These are phyloP conservation scores for Pythium phragmiticola DNA, from an alignment of 352 stramenopile species.

Conservation along the genomic window DNA sequence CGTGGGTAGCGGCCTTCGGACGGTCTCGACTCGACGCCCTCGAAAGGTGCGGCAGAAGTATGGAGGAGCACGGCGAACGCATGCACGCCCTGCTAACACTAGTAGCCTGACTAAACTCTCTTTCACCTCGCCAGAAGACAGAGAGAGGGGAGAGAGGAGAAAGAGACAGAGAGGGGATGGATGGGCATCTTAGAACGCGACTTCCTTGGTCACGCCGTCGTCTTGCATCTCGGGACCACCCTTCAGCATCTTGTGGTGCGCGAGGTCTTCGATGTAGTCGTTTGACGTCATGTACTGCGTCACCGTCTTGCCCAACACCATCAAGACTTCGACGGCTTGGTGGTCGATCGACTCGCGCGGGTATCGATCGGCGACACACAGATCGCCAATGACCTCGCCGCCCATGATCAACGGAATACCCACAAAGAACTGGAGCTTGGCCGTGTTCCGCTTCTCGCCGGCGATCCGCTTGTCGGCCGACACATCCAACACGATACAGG, in stretches of 20 bases:
- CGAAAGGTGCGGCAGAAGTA: background rate
- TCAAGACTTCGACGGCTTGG: conserved; percentile 83
- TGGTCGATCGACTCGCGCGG: conserved; percentile 81
- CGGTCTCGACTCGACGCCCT: background rate
- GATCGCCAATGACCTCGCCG: conserved; percentile 81
- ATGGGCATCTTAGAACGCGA: conserved; percentile 62
- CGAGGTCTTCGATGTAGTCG: conserved; percentile 75
- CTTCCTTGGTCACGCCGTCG: conserved; percentile 58
- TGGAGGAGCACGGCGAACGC: background rate
- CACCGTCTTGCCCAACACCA: conserved; percentile 83
- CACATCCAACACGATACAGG: conserved; percentile 86
- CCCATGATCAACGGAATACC: conserved; percentile 83
- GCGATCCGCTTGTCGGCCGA: conserved; percentile 87
- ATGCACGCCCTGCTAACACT: conserved; percentile 8
- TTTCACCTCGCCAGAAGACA: background rate
- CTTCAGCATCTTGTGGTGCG: conserved; percentile 59
- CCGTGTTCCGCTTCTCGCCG: conserved; percentile 78
- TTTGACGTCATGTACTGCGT: conserved; percentile 88
- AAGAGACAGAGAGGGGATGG: background rate
- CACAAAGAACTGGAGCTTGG: conserved; percentile 88
- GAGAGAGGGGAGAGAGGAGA: background rate
- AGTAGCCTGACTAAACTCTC: conserved; percentile 14
- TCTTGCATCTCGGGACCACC: conserved; percentile 21
- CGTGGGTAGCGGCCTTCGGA: background rate
- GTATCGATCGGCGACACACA: conserved; percentile 82